These are phyloP conservation scores for Fusarium oligoseptatum DNA, from an alignment of 2,329 filamentous ascomycete species.

Conservation along the genomic window DNA sequence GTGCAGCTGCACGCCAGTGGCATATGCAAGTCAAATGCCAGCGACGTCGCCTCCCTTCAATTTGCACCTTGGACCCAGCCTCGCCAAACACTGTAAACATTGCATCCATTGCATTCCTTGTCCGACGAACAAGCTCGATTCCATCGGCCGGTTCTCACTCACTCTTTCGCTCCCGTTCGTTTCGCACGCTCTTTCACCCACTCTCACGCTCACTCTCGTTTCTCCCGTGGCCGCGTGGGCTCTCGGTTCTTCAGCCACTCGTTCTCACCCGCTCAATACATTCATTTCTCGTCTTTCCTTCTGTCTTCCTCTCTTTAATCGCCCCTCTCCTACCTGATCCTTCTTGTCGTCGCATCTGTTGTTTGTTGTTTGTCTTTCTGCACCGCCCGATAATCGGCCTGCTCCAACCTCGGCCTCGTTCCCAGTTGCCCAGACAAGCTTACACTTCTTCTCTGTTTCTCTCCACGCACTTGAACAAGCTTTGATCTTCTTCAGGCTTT, in stretches of 20 bases:
- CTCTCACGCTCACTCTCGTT: constrained; percentile 21
- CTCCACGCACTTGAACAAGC: constrained; percentile 21
- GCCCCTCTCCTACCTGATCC: constrained; percentile 4
- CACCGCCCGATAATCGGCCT: constrained; percentile 2
- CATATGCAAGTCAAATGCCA: constrained; percentile 41
- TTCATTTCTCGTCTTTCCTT: constrained; percentile 32
- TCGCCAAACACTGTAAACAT: constrained; percentile 47
- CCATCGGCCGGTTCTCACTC: constrained; percentile 11
- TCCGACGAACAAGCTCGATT: constrained; percentile 15
- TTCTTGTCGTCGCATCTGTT: constrained; percentile 8
- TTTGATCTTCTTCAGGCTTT: constrained; percentile 17
- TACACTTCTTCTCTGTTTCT: constrained; percentile 20
- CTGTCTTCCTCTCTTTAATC: constrained; percentile 2
- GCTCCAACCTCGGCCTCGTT: constrained; percentile 11
- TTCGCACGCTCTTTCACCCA: constrained; percentile 4
- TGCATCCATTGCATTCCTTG: constrained; percentile 52
- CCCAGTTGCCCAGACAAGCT: constrained; percentile 9
- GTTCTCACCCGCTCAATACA: constrained; percentile 2
- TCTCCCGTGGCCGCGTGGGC: constrained; percentile 20
- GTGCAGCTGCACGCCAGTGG: not conserved
- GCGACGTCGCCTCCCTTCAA: constrained; percentile 37
- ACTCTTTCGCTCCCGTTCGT: constrained; percentile 24
- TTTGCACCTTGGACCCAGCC: constrained; percentile 40
- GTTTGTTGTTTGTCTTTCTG: constrained; percentile 19
- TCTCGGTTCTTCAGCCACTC: constrained; percentile 22